Base-by-base conservation (phyloP, 495 filamentous ascomycete species). In the Hyaloscypha hepaticicola region DNA sequence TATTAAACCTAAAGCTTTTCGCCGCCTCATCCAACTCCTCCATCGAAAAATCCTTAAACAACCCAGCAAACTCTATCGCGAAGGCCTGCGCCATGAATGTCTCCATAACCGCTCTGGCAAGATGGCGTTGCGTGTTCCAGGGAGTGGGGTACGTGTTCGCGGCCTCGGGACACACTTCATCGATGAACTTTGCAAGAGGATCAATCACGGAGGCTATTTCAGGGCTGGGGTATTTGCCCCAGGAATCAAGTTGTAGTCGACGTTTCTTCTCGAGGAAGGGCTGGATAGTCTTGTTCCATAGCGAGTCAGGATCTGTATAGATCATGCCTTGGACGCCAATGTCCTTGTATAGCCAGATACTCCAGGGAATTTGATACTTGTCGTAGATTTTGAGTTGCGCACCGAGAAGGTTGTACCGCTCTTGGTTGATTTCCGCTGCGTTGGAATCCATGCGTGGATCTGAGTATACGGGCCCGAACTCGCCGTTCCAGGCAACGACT, bases 321-420 rank as follows among this genome's bases (percentile, higher is more conserved):
- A 87, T 76, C 84, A 89, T 87, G 12, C 86, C 86, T 71, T 88
- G 85, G 41, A 83, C 77, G 8, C 85, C 85, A 66, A 88, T 84
- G 66, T 89, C 85, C 58, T 88, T 88, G 72, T 88, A 88, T 0
- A 87, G 73, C 86, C 85, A 88, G 69, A 88, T 88, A 56, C 76
- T 82, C 86, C 85, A 88, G 69, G 77, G 75, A 60, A 86, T 84
- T 58, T 78, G 70, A 57, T 84, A 77, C 60, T 83, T 78, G 31
- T 82, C 77, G 72, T 88, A 88, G 55, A 88, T 83, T 26, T 73
- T 71, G 8, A 88, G 71, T 65, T 88, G 87, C 26, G 84, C 78
- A 5, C 79, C 80, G 12, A 88, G 79, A 5, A 88, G 74, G 25
- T 80, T 76, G 69, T 85, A 85, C 9, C 86, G 74, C 26, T 78